Evolutionary conservation across 805 yeast species (phyloP), one percentile per base, ranked within the genome.

Genomic region (Alloascoidea africana): DNA sequence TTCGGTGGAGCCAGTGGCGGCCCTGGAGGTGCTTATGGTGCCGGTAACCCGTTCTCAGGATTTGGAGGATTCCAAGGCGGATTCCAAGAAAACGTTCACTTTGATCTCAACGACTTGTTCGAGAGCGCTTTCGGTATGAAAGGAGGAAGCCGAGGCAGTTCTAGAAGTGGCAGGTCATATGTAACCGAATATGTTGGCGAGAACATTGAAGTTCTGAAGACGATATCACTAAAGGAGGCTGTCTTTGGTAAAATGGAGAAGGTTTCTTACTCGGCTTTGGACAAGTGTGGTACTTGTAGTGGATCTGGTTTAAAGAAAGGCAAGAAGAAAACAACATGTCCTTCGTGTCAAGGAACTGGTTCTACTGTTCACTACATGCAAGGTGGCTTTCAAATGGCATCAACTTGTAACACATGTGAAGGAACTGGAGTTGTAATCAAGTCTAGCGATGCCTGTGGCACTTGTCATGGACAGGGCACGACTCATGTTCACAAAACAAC

Each of bases 311-410:
- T 91, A 60, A 84, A 89, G 55, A 51, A 63, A 11, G 89, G 87
- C 17, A 73, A 72, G 42, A 69, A 71, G 56, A 80, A 83, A 51
- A 60, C 74, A 6, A 82, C 94, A 0, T 91, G 98, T 65, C 61
- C 72, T 1, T 60, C 83, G 2, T 91, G 99, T 64, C 84, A 85
- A 40, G 99, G 99, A 41, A 73, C 94, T 0, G 99, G 99, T 3
- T 79, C 87, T 27, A 74, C 79, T 14, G 80, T 86, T 15, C 96
- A 89, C 49, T 66, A 76, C 35, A 68, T 82, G 53, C 78, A 78
- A 46, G 96, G 94, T 3, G 97, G 97, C 0, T 91, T 89, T 70
- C 96, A 87, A 50, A 86, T 91, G 95, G 78, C 94, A 2, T 76
- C 95, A 0, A 85, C 96, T 8, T 91, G 99, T 68, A 66, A 66